Conservation (phyloP, 1,284 basidiomycete species). For the Tilletia walkeri region DNA sequence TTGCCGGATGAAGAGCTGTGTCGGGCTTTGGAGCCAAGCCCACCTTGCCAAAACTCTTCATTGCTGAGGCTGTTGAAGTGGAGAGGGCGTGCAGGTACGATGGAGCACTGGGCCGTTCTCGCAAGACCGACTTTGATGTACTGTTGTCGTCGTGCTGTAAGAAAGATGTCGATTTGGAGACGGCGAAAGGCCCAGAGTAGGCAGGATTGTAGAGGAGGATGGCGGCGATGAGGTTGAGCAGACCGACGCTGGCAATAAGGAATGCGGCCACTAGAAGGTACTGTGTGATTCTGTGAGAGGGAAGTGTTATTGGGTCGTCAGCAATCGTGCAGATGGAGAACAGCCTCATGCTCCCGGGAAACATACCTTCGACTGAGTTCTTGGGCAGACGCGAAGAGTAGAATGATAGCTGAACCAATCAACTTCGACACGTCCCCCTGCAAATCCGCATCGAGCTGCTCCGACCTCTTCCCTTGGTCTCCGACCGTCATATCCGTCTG, state of each 20-base stretch:
- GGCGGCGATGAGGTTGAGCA: conserved; percentile 5
- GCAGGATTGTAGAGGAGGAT: conserved; percentile 7
- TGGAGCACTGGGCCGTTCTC: conserved; percentile 1
- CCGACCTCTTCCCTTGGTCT: background rate
- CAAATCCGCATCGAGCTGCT: background rate
- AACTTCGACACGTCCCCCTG: conserved; percentile 3
- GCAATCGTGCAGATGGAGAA: too few species aligned
- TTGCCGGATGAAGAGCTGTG: background rate
- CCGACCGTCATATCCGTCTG: background rate
- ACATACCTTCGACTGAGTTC: conserved; percentile 16
- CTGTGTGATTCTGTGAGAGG: background rate
- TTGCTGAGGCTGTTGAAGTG: background rate
- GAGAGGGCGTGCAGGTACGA: conserved; percentile 9
- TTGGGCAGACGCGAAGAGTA: background rate
- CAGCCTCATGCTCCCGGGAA: too few species aligned
- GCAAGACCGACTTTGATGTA: background rate
- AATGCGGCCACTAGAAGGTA: conserved; percentile 4
- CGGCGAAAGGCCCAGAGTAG: background rate
- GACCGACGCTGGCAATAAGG: background rate
- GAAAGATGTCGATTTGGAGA: too few species aligned
- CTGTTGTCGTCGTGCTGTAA: too few species aligned
- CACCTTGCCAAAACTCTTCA: background rate
- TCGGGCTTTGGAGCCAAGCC: background rate
- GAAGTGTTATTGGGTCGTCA: background rate
- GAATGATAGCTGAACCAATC: background rate